Evolutionary conservation across 2,329 filamentous ascomycete species (phyloP), one percentile per base, ranked within the genome.

Genomic region (Canariomyces notabilis): DNA sequence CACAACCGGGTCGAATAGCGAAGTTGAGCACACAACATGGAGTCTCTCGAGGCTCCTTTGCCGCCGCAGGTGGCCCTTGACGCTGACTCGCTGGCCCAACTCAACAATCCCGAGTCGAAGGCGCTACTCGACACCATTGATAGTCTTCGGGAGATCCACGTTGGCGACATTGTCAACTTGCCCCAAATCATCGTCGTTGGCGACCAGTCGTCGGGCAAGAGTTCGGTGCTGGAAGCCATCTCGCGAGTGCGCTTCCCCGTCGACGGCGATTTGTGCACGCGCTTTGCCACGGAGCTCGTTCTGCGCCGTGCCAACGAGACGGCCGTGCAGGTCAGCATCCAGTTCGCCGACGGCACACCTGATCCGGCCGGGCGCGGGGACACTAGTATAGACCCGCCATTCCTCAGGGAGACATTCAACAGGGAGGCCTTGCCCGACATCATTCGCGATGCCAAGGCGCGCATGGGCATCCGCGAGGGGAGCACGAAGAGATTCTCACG

Each of bases 401-500:
- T 57, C 37, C 23, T 35, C 19, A 34, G 38, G 9, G 34, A 43
- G 29, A 21, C 52, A 21, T 54, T 54, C 31, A 46, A 55, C 44
- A 42, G 46, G 1, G 44, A 55, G 8, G 56, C 63, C 2, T 57
- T 74, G 4, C 57, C 60, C 1, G 46, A 46, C 2, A 54, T 73
- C 37, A 63, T 72, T 14, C 62, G 66, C 11, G 59, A 62, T 19
- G 69, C 70, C 12, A 68, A 67, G 48, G 40, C 51, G 12, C 57
- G 54, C 2, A 82, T 84, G 75, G 75, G 74, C 0, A 62, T 77
- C 6, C 54, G 57, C 1, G 37, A 46, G 3, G 34, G 29, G 5
- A 42, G 42, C 12, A 22, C 44, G 6, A 49, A 40, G 16, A 20
- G 35, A 16, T 48, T 54, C 16, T 49, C 49, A 26, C 46, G 44